phyloP scores from a whole-genome alignment of 2,329 filamentous ascomycete species.

The Nigrospora sphaerica region DNA sequence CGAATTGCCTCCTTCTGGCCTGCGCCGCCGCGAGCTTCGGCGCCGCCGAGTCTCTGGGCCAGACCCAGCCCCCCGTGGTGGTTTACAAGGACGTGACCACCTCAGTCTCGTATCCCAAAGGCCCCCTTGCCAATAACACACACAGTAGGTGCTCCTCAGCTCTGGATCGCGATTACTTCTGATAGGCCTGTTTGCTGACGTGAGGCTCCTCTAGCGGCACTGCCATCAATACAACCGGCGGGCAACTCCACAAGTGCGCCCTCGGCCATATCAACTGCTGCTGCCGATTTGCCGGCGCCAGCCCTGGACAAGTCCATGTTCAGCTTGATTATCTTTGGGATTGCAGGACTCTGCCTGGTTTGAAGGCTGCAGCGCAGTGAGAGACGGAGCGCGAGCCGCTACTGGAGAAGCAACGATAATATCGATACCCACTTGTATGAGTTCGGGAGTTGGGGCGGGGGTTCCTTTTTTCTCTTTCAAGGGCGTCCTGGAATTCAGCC shows the following conservation, averaged over 20 bases:
- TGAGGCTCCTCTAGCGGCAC: not conserved
- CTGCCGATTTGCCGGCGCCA: conserved; percentile 5
- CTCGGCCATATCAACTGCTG: conserved; percentile 1
- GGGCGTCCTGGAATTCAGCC: not conserved
- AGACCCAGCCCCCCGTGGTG: conserved; percentile 2
- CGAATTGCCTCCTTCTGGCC: not conserved
- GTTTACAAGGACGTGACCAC: conserved; percentile 1
- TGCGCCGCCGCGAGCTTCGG: not conserved
- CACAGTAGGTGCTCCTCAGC: not conserved
- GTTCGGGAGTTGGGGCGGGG: not conserved
- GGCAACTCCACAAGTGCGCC: conserved; percentile 1
- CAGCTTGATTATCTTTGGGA: conserved; percentile 8
- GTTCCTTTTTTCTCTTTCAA: not conserved
- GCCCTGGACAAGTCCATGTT: conserved; percentile 8
- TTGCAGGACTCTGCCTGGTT: conserved; percentile 8
- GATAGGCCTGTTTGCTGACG: too few relatives aligned
- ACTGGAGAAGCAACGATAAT: not conserved
- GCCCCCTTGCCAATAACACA: conserved; percentile 2
- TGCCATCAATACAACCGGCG: not conserved
- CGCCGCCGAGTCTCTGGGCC: conserved; percentile 2
- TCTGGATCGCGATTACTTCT: not conserved
- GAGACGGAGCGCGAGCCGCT: not conserved
- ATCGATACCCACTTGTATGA: conserved; percentile 5
- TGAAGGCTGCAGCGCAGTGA: not conserved
- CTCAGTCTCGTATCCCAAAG: conserved; percentile 1